phyloP scores from a whole-genome alignment of 805 yeast species.

The Schizosaccharomyces osmophilus region DNA sequence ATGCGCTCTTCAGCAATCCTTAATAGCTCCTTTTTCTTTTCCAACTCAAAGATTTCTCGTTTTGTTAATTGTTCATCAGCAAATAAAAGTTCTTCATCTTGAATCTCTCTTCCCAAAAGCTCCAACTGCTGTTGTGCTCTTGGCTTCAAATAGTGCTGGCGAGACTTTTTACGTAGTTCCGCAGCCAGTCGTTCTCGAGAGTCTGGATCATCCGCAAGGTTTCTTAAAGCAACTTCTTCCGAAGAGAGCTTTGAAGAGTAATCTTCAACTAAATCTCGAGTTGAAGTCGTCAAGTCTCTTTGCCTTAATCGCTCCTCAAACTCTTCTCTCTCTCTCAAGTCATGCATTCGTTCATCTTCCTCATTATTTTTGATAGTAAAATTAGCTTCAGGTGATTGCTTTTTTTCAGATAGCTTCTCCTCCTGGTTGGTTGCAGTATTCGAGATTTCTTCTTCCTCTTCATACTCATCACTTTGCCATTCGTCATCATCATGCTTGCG shows the following conservation, averaged over 20 bases:
- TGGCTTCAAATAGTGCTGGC: conserved; percentile 24
- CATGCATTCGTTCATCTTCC: conserved; percentile 8
- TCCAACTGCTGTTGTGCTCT: conserved; percentile 25
- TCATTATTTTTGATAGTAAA: background rate
- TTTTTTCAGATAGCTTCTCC: background rate
- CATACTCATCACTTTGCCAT: conserved; percentile 1
- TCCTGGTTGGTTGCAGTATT: background rate
- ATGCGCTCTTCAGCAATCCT: conserved; percentile 20
- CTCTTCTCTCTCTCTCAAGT: conserved; percentile 13
- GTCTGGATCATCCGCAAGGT: conserved; percentile 4
- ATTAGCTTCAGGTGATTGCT: background rate
- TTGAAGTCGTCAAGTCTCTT: conserved; percentile 6
- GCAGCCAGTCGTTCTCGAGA: conserved; percentile 10
- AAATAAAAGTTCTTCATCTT: conserved; percentile 24
- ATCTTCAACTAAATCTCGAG: conserved; percentile 2
- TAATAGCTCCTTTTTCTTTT: conserved; percentile 26
- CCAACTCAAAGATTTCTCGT: conserved; percentile 27
- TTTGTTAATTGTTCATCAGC: conserved; percentile 20
- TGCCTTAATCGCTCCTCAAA: conserved; percentile 12
- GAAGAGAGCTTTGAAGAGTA: conserved; percentile 4
- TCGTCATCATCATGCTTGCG: background rate
- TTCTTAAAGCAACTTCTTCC: background rate
- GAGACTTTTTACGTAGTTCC: conserved; percentile 22
- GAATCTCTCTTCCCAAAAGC: conserved; percentile 23
- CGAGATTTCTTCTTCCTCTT: background rate